Conservation (phyloP, 345 rosid genomes). For the Cochlearia excelsa region DNA sequence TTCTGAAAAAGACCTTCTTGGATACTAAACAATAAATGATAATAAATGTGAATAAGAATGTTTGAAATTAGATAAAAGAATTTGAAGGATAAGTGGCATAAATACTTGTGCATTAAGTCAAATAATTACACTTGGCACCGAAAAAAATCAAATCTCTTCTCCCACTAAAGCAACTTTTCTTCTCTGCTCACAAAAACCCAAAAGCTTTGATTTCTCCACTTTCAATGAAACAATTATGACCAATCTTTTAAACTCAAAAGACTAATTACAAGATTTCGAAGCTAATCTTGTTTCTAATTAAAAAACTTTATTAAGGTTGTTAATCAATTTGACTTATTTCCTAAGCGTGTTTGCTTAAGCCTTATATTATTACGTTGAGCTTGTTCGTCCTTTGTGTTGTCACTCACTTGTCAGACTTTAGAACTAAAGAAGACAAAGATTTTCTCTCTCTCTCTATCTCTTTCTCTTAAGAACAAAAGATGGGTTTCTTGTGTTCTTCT, state of each 20-base stretch:
- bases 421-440: conserved; percentile 2
- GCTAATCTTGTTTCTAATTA: conserved; percentile 1
- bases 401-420: conserved; percentile 24
- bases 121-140: conserved; percentile 37
- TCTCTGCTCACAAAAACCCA: neutral
- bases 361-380: conserved; percentile 22
- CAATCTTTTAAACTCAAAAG: conserved; percentile 10
- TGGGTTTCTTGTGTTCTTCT: conserved; percentile 35
- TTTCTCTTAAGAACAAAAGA: neutral
- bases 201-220: conserved; percentile 32
- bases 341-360: neutral
- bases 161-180: conserved; percentile 28
- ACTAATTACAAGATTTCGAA: conserved; percentile 21
- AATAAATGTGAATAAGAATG: conserved; percentile 32
- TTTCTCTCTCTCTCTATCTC: conserved; percentile 11
- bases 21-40: conserved; percentile 4
- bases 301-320: neutral
- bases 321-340: conserved; percentile 17
- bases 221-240: conserved; percentile 27
- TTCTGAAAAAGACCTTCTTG: neutral
- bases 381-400: conserved; percentile 22
- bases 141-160: conserved; percentile 7
- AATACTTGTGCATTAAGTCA: conserved; percentile 36
- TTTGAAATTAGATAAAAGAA: conserved; percentile 16
- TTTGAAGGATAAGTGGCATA: conserved; percentile 17